Base-by-base conservation (phyloP, 768 basidiomycete species). In the Tricholoma sp. region DNA sequence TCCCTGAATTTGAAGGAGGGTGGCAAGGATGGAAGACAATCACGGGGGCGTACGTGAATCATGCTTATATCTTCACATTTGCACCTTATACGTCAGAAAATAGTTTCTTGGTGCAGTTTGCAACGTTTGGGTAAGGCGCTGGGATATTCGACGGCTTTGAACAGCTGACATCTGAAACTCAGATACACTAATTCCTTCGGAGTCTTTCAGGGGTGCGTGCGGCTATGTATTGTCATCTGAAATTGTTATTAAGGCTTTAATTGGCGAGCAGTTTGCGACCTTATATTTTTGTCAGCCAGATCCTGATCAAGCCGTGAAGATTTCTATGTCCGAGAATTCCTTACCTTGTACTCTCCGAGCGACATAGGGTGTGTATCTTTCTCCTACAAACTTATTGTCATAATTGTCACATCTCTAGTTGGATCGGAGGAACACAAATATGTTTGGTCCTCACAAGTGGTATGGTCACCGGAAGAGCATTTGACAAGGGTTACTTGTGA, bases 401-500 rank as follows among this genome's bases (percentile, higher is more conserved):
- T 18, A 31, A 10, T 13, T 48, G 20, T 32, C 37, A 20, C 28
- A 6, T 33, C 32, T 45, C 18, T 34, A 69, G 68, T 20, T 69
- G 68, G 68, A 68, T 68, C 48, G 68, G 66, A 3, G 66, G 66
- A 50, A 61, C 66, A 11, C 62, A 66, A 20, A 59, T 57, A 11
- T 66, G 67, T 47, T 41, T 70, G n/a, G 57, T 62, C 12, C 65
- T 68, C 18, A 34, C 59, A 12, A 55, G 57, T 37, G 67, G 69
- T 0, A 57, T 70, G 10, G 6, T 68, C 9, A 55, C 64, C 4
- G 69, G 69, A 18, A 60, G 63, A 29, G 61, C 66, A 20, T 69
- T 66, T 31, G 68, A 70, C 42, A 61, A 60, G 28, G 69, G 69
- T 10, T 67, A 69, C 41, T 68, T 70, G 69, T 69, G 50, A 59